Base-by-base conservation (phyloP, 164 flowering plant genomes). In the Piper longum region DNA sequence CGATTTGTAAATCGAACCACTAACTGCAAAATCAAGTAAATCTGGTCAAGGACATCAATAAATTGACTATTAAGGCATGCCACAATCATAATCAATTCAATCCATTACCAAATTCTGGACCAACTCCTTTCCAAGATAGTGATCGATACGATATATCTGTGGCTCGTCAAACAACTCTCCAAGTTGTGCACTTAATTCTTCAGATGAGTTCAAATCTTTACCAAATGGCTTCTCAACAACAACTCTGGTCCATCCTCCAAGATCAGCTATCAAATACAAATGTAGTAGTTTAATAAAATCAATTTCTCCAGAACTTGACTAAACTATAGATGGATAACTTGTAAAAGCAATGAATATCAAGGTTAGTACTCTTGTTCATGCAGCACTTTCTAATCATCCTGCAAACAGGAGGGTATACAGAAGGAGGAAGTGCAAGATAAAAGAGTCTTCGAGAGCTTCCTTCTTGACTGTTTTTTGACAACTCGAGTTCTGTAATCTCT, bases 191-290 rank as follows among this genome's bases (percentile, higher is more conserved):
- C 99, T 95, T 36, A 95, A 85, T 67, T 82, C 70, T 76, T 95
- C 99, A 41, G 99, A 73, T 63, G 95, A 78, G 39, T 78, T 82
- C 76, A 95, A 75, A 79, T 95, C 99, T 75, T 76, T 95, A 36
- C 99, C 99, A 69, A 95, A 95, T 51, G 99, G 99, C 79, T 95
- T 95, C 77, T 95, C 99, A 70, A 95, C 96, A 72, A 95, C 93
- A 70, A 90, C 73, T 7, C 99, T 82, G 65, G 95, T 93, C 99
- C 99, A 93, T 69, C 99, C 99, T 80, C 95, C 91, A 76, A 79
- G 83, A 81, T 88, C 86, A 79, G 96, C 99, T 93, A 89, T 43
- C 77, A 75, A 5, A 57, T 17, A 4, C 6, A 39, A 57, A 57
- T 26, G 36, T 26, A 26, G 40, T 5, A 2, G 18, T 13, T 5